Base-by-base conservation (phyloP, 306 rosid genomes). In the Dicorynia guianensis region DNA sequence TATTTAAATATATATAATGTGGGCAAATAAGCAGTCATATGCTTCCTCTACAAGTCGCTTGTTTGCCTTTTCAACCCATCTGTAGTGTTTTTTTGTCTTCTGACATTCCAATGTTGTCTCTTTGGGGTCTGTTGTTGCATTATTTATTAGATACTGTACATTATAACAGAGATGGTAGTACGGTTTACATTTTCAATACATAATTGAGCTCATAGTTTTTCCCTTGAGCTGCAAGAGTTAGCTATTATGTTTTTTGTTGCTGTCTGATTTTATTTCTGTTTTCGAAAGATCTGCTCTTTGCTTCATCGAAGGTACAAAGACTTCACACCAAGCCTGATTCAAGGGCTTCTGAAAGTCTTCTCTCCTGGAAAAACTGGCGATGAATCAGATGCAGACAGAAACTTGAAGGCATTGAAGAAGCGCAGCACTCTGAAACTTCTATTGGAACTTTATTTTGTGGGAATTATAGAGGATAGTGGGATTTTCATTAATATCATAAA, bases 301-400 rank as follows among this genome's bases (percentile, higher is more conserved):
- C 99, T 96, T 83, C 99, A 92, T 79, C 98, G 93, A 86, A 96
- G 98, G 86, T 96, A 96, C 89, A 92, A 86, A 78, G 99, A 96
- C 83, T 96, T 96, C 63, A 79, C 96, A 6, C 97, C 99, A 74
- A 89, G 85, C 85, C 83, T 96, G 59, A 78, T 84, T 78, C 99
- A 96, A 91, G 99, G 96, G 72, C 98, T 92, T 77, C 88, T 92
- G 78, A 96, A 93, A 88, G 74, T 86, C 58, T 92, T 96, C 85
- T 92, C 93, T 74, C 96, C 96, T 8, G 99, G 98, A 76, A 96
- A 96, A 76, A 71, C 90, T 56, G 88, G 85, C 15, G 99, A 96
- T 69, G 99, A 96, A 79, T 74, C 84, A 18, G 99, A 96, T 63
- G 74, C 85, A 10, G 99, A 96, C 65, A 92, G 73, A 84, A 96